Percentiles rank a stretch among this genome's conserved stretches.
These are phyloP conservation scores for Rubroboletus pulcherrimus DNA, from an alignment of 768 basidiomycete species.

Conservation along the genomic window DNA sequence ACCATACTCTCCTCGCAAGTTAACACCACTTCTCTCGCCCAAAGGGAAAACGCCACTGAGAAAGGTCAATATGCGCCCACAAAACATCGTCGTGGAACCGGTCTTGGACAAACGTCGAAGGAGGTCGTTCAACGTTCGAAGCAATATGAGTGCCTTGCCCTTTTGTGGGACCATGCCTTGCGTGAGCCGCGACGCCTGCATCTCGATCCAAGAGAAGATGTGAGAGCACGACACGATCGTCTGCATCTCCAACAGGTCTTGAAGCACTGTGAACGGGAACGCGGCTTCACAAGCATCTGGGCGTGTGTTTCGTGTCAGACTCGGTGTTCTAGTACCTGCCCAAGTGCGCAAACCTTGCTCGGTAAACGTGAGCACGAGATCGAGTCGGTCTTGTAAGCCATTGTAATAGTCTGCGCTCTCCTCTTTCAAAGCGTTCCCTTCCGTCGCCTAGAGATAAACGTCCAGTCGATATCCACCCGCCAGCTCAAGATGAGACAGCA, in stretches of 20 bases:
- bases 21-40: conserved; percentile 88
- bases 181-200: conserved; percentile 64
- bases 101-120: conserved; percentile 84
- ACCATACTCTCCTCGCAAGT: conserved; percentile 84
- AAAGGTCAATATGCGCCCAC: conserved; percentile 85
- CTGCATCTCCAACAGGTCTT: conserved; percentile 82
- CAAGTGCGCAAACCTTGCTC: conserved; percentile 56
- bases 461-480: neutral
- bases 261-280: conserved; percentile 69
- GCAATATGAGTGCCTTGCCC: conserved; percentile 80
- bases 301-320: neutral
- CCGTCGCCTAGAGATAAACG: conserved; percentile 47
- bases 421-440: conserved; percentile 60
- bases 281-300: conserved; percentile 74
- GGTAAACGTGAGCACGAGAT: conserved; percentile 71
- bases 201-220: conserved; percentile 86
- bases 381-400: conserved; percentile 57
- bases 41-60: conserved; percentile 82
- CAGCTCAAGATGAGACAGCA: neutral
- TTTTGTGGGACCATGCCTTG: conserved; percentile 80
- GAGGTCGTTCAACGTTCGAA: conserved; percentile 84
- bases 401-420: conserved; percentile 56
- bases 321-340: neutral
- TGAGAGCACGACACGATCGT: conserved; percentile 83
- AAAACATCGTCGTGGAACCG: conserved; percentile 80